A percentile compares a stretch with the other conserved stretches of the same genome.
Evolutionary conservation across 2,329 filamentous ascomycete species (phyloP).

Genomic region (Phyllosticta citrichinensis): DNA sequence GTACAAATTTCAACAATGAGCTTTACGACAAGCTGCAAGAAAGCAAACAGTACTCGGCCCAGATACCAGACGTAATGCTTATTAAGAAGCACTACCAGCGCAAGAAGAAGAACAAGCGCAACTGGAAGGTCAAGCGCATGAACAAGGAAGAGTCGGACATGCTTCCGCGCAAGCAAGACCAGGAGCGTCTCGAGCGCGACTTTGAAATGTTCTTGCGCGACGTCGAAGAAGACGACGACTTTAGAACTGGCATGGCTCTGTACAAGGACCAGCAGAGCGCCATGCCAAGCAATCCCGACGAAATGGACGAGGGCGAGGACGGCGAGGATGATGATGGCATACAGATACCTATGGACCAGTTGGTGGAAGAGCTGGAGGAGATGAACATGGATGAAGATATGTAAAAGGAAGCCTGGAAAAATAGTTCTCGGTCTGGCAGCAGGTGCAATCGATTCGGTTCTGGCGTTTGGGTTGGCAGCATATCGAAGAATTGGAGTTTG

Average conservation of each 20-base stretch:
- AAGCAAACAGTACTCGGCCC: slow-evolving; percentile 63
- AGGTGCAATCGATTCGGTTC: not conserved
- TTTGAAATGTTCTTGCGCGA: slow-evolving; percentile 97
- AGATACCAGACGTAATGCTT: slow-evolving; percentile 82
- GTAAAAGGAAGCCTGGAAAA: not conserved
- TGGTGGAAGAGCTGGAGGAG: slow-evolving; percentile 90
- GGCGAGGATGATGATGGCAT: slow-evolving; percentile 45
- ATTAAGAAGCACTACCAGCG: slow-evolving; percentile 95
- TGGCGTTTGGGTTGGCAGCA: not conserved
- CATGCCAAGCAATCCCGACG: slow-evolving; percentile 56
- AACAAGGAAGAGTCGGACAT: slow-evolving; percentile 79
- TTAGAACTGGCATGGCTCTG: slow-evolving; percentile 71
- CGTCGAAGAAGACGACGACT: slow-evolving; percentile 88
- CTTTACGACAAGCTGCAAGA: slow-evolving; percentile 75
- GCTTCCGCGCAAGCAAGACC: slow-evolving; percentile 75
- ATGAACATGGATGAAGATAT: slow-evolving; percentile 54
- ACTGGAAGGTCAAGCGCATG: slow-evolving; percentile 96
- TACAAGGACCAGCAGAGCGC: slow-evolving; percentile 60
- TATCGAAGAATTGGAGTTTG: not conserved
- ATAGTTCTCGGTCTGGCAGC: not conserved
- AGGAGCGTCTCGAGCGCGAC: slow-evolving; percentile 79
- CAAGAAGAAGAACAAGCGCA: slow-evolving; percentile 66
- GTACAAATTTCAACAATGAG: slow-evolving; percentile 85
- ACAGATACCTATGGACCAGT: slow-evolving; percentile 42
- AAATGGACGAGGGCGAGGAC: slow-evolving; percentile 49